A percentile compares a stretch with the other conserved stretches of the same genome.
Conservation (phyloP, 176 grass and related monocot genomes). For the Oryza officinalis region DNA sequence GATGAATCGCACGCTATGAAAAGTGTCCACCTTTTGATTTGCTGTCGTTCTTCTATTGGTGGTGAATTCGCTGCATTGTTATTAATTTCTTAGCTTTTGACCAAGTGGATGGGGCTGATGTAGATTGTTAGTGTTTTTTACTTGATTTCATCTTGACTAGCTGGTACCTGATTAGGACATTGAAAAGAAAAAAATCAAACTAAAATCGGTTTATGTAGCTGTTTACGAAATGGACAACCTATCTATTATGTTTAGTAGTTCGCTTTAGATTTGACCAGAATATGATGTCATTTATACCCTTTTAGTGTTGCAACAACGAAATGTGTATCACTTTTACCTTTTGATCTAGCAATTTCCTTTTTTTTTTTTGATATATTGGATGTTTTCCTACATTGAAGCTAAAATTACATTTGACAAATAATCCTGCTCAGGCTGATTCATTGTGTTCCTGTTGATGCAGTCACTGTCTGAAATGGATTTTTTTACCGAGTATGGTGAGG, state of each 20-base stretch:
- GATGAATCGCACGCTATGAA: neutral
- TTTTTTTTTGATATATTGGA: neutral
- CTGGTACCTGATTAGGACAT: neutral
- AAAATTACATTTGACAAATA: neutral
- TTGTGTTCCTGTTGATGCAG: constrained; percentile 33
- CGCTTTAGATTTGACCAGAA: neutral
- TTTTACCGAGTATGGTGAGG: constrained; percentile 81
- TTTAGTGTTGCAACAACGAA: neutral
- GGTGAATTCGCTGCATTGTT: neutral
- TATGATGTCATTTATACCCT: neutral
- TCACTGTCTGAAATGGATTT: constrained; percentile 51
- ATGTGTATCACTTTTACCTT: neutral
- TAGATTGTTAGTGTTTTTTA: neutral
- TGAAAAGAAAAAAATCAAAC: neutral
- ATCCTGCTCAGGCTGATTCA: neutral
- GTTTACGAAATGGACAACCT: neutral
- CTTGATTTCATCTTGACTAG: neutral
- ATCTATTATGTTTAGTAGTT: neutral
- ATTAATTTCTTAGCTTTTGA: neutral
- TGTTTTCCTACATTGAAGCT: neutral
- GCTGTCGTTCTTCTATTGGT: neutral
- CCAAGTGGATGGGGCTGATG: neutral
- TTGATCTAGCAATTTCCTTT: neutral
- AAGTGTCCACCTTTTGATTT: neutral
- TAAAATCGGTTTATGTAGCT: neutral